Evolutionary conservation across 331 rosid genomes (phyloP).

Genomic region (Erythrophleum ivorense): DNA sequence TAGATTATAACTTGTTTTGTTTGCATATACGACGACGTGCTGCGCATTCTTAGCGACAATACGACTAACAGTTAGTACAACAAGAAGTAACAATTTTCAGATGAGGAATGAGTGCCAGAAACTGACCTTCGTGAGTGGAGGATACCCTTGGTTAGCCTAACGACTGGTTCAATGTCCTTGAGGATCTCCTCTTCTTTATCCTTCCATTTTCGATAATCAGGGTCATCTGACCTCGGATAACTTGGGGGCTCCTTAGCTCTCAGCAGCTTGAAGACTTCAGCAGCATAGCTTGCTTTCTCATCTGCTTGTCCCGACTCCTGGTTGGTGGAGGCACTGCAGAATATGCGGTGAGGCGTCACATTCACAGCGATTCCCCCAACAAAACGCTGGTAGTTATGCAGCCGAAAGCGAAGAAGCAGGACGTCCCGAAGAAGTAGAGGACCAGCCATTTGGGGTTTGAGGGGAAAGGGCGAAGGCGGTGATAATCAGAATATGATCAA

Average conservation of each 20-base stretch:
- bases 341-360: slow-evolving; percentile 40
- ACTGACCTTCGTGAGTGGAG: slow-evolving; percentile 68
- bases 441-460: slow-evolving; percentile 52
- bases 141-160: slow-evolving; percentile 67
- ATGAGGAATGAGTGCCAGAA: slow-evolving; percentile 5
- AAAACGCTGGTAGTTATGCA: slow-evolving; percentile 44
- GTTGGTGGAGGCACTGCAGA: slow-evolving; percentile 45
- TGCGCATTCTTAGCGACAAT: neutral
- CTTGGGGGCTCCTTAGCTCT: slow-evolving; percentile 44
- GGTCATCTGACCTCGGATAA: slow-evolving; percentile 52
- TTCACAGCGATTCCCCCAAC: slow-evolving; percentile 31
- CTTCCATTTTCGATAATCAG: slow-evolving; percentile 72
- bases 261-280: slow-evolving; percentile 32
- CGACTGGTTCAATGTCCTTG: slow-evolving; percentile 67
- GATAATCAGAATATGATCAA: neutral
- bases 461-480: neutral
- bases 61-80: neutral
- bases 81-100: neutral
- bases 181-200: slow-evolving; percentile 69
- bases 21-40: neutral
- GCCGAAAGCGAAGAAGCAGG: slow-evolving; percentile 54
- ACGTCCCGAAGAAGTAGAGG: slow-evolving; percentile 51
- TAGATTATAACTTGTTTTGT: neutral
- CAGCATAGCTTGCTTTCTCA: slow-evolving; percentile 42
- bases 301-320: slow-evolving; percentile 48